Percentiles rank a stretch among this genome's conserved stretches.
Conservation (phyloP, 2,329 filamentous ascomycete species). For the Penicillium sp. region DNA sequence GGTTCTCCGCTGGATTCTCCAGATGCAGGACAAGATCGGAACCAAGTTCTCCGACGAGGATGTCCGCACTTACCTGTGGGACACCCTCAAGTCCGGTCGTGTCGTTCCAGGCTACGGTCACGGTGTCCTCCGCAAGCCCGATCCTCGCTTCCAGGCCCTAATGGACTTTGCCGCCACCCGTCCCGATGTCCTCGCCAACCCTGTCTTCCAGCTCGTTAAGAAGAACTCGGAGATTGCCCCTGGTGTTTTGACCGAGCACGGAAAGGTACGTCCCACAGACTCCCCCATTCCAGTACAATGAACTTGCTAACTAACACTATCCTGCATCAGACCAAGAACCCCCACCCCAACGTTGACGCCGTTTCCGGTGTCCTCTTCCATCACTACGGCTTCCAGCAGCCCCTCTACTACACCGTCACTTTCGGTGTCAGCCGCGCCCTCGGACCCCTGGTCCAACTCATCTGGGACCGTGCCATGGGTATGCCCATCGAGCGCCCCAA, state of each 20-base stretch:
- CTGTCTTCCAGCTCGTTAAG: constrained; percentile 91
- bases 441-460: constrained; percentile 87
- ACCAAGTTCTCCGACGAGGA: constrained; percentile 75
- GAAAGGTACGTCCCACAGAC: constrained; percentile 62
- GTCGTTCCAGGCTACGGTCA: constrained; percentile 96
- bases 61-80: constrained; percentile 88
- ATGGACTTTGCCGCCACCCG: constrained; percentile 92
- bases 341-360: constrained; percentile 95
- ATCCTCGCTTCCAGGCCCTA: constrained; percentile 92
- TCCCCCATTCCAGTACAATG: background rate
- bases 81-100: constrained; percentile 86
- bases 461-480: constrained; percentile 93
- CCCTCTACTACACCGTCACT: constrained; percentile 83
- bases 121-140: constrained; percentile 92
- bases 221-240: constrained; percentile 91
- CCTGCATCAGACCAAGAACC: constrained; percentile 75
- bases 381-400: constrained; percentile 97
- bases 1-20: constrained; percentile 92
- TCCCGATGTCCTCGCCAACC: constrained; percentile 81
- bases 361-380: constrained; percentile 94
- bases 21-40: constrained; percentile 91
- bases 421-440: constrained; percentile 70
- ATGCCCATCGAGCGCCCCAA: constrained; percentile 97
- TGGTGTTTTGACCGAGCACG: constrained; percentile 86
- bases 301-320: background rate